Percentiles rank a stretch among this genome's conserved stretches.
Evolutionary conservation across 2,329 filamentous ascomycete genomes (phyloP).

Genomic region (Diplodia intermedia): DNA sequence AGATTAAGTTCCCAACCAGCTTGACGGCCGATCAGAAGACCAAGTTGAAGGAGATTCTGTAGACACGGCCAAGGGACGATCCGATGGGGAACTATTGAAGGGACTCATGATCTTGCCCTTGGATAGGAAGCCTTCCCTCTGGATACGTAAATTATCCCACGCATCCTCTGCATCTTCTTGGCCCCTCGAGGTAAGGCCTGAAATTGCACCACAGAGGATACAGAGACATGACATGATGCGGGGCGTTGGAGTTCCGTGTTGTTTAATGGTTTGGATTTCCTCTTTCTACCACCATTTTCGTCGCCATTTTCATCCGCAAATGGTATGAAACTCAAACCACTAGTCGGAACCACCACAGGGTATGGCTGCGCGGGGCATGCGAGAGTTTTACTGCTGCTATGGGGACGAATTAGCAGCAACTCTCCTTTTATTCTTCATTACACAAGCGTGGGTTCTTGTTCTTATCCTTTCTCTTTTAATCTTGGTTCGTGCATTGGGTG

Average conservation of each 20-base stretch:
- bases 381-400: neutral
- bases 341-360: constrained; percentile 5
- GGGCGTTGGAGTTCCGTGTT: constrained; percentile 18
- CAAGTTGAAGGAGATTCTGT: constrained; percentile 79
- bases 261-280: neutral
- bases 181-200: neutral
- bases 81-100: neutral
- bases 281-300: neutral
- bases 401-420: neutral
- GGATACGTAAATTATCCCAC: neutral
- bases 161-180: neutral
- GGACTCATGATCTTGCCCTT: constrained; percentile 18
- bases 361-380: constrained; percentile 8
- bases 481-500: neutral
- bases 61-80: constrained; percentile 34
- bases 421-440: neutral
- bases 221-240: constrained; percentile 20
- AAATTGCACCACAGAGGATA: constrained; percentile 7
- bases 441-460: neutral
- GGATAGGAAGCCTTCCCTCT: neutral
- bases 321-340: constrained; percentile 2
- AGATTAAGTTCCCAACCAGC: constrained; percentile 86
- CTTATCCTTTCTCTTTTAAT: neutral
- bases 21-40: constrained; percentile 81
- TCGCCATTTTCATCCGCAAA: neutral